These are phyloP conservation scores for Mediolabrus comicus DNA, from an alignment of 108 stramenopile genomes.

Conservation along the genomic window DNA sequence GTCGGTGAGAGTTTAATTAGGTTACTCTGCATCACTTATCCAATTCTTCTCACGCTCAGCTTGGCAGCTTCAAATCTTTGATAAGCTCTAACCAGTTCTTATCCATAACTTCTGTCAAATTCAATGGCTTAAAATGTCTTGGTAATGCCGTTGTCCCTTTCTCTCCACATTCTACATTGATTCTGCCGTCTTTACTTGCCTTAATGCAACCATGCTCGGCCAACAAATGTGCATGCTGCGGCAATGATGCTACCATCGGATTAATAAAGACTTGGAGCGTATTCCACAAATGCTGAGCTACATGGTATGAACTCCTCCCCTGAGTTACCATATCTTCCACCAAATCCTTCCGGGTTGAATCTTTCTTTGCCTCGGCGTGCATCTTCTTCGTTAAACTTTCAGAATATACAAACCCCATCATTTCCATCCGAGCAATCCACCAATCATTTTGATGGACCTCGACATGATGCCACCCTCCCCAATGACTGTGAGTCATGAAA, in stretches of 20 bases:
- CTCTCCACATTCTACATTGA: conserved; percentile 23
- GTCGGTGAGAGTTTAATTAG: too few species aligned
- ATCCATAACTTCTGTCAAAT: conserved; percentile 36
- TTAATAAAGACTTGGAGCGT: conserved; percentile 54
- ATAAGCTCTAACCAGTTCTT: conserved; percentile 36
- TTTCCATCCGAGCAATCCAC: conserved; percentile 69
- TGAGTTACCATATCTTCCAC: conserved; percentile 10
- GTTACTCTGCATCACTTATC: too few species aligned
- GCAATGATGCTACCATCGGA: conserved; percentile 55
- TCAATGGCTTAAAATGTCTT: conserved; percentile 30
- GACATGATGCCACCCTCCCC: conserved; percentile 83
- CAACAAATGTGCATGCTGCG: conserved; percentile 62
- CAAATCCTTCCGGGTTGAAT: conserved; percentile 22
- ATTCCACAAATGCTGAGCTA: conserved; percentile 52
- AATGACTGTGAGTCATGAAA: conserved; percentile 63
- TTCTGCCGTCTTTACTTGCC: conserved; percentile 1
- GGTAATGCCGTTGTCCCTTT: conserved; percentile 20
- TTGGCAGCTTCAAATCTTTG: conserved; percentile 24
- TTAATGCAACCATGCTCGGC: conserved; percentile 49
- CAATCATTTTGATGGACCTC: conserved; percentile 53
- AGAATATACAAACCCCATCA: conserved; percentile 61
- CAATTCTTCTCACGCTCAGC: too few species aligned
- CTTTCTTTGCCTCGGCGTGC: conserved; percentile 26
- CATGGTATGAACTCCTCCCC: conserved; percentile 19
- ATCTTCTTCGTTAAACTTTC: conserved; percentile 38